Evolutionary conservation across 306 rosid species (phyloP), one percentile per base, ranked within the genome.

Genomic region (Lagenaria siceraria): DNA sequence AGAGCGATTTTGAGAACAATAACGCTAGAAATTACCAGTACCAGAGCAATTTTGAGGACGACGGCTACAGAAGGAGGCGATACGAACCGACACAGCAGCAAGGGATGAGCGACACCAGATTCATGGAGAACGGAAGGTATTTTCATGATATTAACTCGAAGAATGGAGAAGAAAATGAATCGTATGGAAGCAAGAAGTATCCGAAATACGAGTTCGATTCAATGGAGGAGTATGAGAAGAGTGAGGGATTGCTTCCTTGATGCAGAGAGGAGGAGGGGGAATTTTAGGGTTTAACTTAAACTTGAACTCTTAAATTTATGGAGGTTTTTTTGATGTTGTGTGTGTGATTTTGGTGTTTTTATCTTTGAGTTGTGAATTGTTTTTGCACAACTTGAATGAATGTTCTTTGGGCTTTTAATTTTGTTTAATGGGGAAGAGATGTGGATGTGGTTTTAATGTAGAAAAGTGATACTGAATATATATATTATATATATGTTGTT

Each of bases 61-160:
- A 0, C 13, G 46, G 78, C 36, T 73, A 80, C 38, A 66, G 82
- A 8, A 52, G 24, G 7, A 77, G 77, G 29, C 82, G 79, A 31
- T 72, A 80, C 69, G 85, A 86, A 80, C 14, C 46, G 48, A 73
- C 52, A 63, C 76, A 85, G 58, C 83, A 76, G 42, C 86, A 90
- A 79, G 97, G 94, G 78, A 86, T 87, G 98, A 92, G 96, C 80
- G 94, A 92, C 80, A 90, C 94, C n/a, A 85, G 94, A 88, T 86
- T 79, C 71, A 2, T 80, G 86, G 91, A 90, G 79, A 85, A 89
- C 68, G 92, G 90, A 3, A 89, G 58, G 85, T 87, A 89, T 70
- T 74, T 15, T 77, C 46, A 77, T 54, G 51, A 80, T 49, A 80
- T 78, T 53, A 75, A 83, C 60, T 63, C 80, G 11, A 77, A 70